A percentile compares a stretch with the other conserved stretches of the same genome.
These are phyloP conservation scores for Tillandsia fasciculata DNA, from an alignment of 176 grass and related monocot genomes.

Conservation along the genomic window DNA sequence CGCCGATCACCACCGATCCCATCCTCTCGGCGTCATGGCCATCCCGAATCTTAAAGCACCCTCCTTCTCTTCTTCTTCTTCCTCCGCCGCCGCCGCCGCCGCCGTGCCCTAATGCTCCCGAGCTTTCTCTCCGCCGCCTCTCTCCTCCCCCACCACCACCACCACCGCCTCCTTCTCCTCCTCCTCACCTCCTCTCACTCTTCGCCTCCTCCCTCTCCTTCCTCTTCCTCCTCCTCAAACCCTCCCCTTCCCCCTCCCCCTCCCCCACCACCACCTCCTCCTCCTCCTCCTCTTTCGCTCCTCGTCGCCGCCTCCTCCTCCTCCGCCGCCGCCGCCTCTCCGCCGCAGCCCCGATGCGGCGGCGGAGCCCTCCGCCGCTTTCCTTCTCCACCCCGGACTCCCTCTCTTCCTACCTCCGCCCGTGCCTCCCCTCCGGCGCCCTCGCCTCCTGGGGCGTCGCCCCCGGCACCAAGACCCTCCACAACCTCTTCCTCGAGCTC, in stretches of 20 bases:
- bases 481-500: slow-evolving; percentile 88
- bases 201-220: slow-evolving; percentile 49
- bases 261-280: slow-evolving; percentile 28
- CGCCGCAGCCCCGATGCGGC: slow-evolving; percentile 28
- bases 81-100: background rate
- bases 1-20: too few relatives aligned
- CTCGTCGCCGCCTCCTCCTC: slow-evolving; percentile 47
- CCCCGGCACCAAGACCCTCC: slow-evolving; percentile 62
- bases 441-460: slow-evolving; percentile 53
- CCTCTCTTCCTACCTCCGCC: slow-evolving; percentile 49
- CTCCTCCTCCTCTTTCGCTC: slow-evolving; percentile 40
- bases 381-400: slow-evolving; percentile 59
- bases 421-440: slow-evolving; percentile 32
- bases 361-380: slow-evolving; percentile 34
- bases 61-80: background rate
- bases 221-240: slow-evolving; percentile 31
- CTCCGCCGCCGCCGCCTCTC: slow-evolving; percentile 35
- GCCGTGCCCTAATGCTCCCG: background rate
- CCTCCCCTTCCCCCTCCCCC: slow-evolving; percentile 39
- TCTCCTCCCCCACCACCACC: background rate
- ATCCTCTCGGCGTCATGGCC: too few relatives aligned
- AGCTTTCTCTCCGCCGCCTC: slow-evolving; percentile 12
- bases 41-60: background rate
- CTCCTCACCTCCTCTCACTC: slow-evolving; percentile 17
- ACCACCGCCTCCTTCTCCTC: slow-evolving; percentile 22